Conservation (phyloP, 345 rosid genomes). For the Euphorbia lathyris region DNA sequence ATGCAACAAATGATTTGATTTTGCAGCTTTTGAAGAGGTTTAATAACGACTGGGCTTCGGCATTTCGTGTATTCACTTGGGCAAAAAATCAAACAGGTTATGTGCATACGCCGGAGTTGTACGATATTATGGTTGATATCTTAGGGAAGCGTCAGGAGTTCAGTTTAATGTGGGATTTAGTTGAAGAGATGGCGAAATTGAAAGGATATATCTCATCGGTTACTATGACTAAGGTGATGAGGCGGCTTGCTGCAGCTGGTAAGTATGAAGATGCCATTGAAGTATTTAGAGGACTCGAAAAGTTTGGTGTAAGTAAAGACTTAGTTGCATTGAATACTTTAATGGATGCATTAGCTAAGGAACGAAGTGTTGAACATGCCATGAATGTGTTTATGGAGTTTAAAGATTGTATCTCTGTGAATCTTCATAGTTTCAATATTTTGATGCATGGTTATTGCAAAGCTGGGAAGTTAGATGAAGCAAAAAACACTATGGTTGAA, state of each 20-base stretch:
- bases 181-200: slow-evolving; percentile 49
- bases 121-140: slow-evolving; percentile 61
- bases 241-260: slow-evolving; percentile 68
- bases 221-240: slow-evolving; percentile 61
- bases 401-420: slow-evolving; percentile 34
- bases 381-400: too few species aligned
- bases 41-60: slow-evolving; percentile 53
- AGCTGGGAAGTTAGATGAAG: slow-evolving; percentile 55
- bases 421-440: slow-evolving; percentile 46
- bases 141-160: slow-evolving; percentile 59
- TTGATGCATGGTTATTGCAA: slow-evolving; percentile 81
- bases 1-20: slow-evolving; percentile 40
- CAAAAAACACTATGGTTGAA: slow-evolving; percentile 49
- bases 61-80: slow-evolving; percentile 72
- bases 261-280: slow-evolving; percentile 55
- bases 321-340: slow-evolving; percentile 45
- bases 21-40: slow-evolving; percentile 59
- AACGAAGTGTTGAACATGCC: too few species aligned
- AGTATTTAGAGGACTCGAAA: slow-evolving; percentile 52
- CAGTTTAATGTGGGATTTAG: slow-evolving; percentile 55
- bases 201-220: slow-evolving; percentile 45
- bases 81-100: slow-evolving; percentile 67
- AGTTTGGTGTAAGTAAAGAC: slow-evolving; percentile 48
- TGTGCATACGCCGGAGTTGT: slow-evolving; percentile 43
- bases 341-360: too few species aligned